phyloP scores from a whole-genome alignment of 768 basidiomycete genomes.

The Chalciporus piperatus region DNA sequence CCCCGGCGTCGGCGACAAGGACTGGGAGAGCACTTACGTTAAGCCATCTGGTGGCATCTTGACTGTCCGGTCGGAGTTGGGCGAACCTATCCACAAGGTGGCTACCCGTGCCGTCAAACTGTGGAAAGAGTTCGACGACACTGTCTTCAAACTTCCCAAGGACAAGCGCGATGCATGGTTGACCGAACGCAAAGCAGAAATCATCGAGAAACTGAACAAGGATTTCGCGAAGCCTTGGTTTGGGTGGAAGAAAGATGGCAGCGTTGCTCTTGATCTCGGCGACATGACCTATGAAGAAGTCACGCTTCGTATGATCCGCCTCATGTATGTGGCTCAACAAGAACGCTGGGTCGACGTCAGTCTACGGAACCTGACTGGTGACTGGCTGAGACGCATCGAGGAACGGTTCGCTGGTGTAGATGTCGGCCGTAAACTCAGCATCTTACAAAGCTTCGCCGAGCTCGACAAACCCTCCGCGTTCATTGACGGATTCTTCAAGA shows the following conservation, averaged over 20 bases:
- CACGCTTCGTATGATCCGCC: constrained; percentile 82
- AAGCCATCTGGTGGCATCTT: constrained; percentile 95
- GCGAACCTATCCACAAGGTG: constrained; percentile 99
- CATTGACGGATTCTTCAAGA: constrained; percentile 78
- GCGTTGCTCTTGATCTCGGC: constrained; percentile 77
- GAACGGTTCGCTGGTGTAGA: constrained; percentile 93
- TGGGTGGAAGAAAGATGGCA: constrained; percentile 91
- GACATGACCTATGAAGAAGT: constrained; percentile 99
- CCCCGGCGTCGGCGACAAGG: constrained; percentile 81
- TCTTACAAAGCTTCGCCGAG: constrained; percentile 77
- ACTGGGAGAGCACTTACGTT: constrained; percentile 93
- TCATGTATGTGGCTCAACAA: constrained; percentile 94
- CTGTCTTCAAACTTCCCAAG: constrained; percentile 91
- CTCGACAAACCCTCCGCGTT: constrained; percentile 82
- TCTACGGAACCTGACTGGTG: constrained; percentile 89
- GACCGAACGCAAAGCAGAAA: constrained; percentile 78
- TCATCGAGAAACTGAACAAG: constrained; percentile 88
- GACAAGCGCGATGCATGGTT: constrained; percentile 94
- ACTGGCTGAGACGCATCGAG: constrained; percentile 95
- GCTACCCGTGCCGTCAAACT: constrained; percentile 95
- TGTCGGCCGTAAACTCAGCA: constrained; percentile 75
- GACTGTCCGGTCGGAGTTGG: constrained; percentile 95
- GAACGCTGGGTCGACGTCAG: constrained; percentile 91
- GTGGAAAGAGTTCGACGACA: constrained; percentile 99
- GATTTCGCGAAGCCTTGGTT: constrained; percentile 99